These are phyloP conservation scores for Decorospora gaudefroyi DNA, from an alignment of 2,329 filamentous ascomycete genomes.

Conservation along the genomic window DNA sequence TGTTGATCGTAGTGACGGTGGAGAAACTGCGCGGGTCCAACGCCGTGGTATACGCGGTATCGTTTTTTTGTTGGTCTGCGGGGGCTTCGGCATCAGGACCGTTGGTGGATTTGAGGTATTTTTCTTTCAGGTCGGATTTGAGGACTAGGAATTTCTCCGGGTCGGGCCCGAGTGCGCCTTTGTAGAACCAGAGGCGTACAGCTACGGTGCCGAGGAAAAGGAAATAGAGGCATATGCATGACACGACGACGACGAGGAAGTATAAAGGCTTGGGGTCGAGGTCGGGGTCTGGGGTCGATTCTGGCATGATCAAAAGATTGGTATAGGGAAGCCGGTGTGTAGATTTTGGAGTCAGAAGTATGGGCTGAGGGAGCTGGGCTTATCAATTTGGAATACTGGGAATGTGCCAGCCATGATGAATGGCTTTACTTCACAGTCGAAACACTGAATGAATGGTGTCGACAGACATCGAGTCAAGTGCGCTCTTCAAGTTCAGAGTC, in stretches of 20 bases:
- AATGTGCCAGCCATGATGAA: too few relatives aligned
- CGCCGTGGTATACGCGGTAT: constrained; percentile 1
- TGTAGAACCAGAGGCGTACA: constrained; percentile 35
- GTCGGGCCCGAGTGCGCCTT: constrained; percentile 25
- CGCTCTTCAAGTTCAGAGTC: too few relatives aligned
- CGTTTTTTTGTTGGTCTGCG: background rate
- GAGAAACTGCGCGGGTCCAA: constrained; percentile 2
- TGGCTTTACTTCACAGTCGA: too few relatives aligned
- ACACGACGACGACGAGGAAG: constrained; percentile 21
- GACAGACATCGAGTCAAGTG: too few relatives aligned
- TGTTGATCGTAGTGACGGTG: constrained; percentile 7
- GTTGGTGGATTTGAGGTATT: background rate
- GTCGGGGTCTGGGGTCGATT: background rate
- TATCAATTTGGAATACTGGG: too few relatives aligned
- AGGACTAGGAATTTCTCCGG: constrained; percentile 29
- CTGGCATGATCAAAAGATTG: background rate
- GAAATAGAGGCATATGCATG: constrained; percentile 26
- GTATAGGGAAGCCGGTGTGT: background rate
- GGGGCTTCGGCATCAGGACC: background rate
- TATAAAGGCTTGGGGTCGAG: constrained; percentile 13
- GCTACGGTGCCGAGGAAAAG: constrained; percentile 26
- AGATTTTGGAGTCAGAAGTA: background rate
- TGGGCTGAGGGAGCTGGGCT: too few relatives aligned
- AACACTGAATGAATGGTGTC: too few relatives aligned
- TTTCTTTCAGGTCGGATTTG: constrained; percentile 1